These are phyloP conservation scores for Endotrypanum monterogeii DNA, from an alignment of 208 protist genomes.

Conservation along the genomic window DNA sequence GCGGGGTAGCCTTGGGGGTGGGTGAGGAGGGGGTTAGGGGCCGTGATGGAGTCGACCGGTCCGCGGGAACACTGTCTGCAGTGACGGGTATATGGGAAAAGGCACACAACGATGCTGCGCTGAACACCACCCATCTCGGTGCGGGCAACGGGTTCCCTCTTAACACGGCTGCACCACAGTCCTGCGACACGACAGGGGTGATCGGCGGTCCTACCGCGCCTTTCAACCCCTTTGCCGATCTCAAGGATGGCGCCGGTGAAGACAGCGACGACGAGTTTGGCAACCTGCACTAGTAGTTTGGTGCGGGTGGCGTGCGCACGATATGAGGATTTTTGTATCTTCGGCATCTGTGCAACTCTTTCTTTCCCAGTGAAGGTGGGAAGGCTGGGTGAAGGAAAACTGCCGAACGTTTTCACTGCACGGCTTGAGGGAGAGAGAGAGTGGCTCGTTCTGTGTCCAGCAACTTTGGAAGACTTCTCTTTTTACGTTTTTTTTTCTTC, in stretches of 20 bases:
- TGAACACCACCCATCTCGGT: background rate
- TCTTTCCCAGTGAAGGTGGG: no score
- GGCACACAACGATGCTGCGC: background rate
- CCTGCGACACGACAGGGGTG: background rate
- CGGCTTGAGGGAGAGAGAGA: no score
- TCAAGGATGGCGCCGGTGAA: constrained; percentile 5
- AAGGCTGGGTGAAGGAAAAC: no score
- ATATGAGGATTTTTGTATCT: background rate
- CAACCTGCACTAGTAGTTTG: constrained; percentile 12
- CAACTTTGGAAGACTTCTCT: no score
- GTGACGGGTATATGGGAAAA: background rate
- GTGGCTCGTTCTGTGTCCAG: no score
- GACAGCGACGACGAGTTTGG: constrained; percentile 18
- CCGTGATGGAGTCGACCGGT: background rate
- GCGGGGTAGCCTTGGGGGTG: background rate
- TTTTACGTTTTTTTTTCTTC: no score
- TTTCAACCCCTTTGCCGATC: constrained; percentile 26
- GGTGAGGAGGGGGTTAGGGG: background rate
- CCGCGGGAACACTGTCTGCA: background rate
- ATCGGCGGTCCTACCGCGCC: background rate
- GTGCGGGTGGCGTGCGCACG: background rate
- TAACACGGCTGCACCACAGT: background rate
- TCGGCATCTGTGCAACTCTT: background rate
- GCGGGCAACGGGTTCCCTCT: background rate
- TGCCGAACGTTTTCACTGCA: no score